These are phyloP conservation scores for Verticillium albo-atrum DNA, from an alignment of 2,329 filamentous ascomycete species.

Conservation along the genomic window DNA sequence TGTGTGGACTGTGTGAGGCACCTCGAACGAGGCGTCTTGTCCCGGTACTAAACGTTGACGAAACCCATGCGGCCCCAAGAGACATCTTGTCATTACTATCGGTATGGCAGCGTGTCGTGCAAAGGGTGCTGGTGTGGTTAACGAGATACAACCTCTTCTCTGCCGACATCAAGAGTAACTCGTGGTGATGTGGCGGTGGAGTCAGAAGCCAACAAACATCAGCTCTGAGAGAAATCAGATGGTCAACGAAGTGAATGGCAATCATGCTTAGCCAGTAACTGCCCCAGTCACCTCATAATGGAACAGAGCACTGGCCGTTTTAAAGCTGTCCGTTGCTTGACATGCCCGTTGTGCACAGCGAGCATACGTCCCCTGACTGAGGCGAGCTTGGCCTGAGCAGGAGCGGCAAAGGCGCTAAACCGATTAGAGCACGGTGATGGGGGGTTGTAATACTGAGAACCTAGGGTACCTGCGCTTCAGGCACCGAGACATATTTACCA, in stretches of 20 bases:
- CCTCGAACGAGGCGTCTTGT: too few species aligned
- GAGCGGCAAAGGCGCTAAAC: constrained; percentile 1
- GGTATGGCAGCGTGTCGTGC: constrained; percentile 6
- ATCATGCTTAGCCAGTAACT: too few species aligned
- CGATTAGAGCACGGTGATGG: too few species aligned
- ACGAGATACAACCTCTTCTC: constrained; percentile 7
- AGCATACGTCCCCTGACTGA: neutral
- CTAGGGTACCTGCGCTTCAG: neutral
- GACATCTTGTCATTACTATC: constrained; percentile 1
- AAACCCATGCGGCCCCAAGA: too few species aligned
- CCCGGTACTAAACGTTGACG: too few species aligned
- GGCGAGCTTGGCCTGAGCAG: neutral
- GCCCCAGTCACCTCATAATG: constrained; percentile 5
- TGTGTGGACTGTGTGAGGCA: too few species aligned
- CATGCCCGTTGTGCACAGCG: neutral
- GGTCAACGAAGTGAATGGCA: constrained; percentile 6
- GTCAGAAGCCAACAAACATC: neutral
- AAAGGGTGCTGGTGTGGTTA: constrained; percentile 8
- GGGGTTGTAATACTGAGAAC: too few species aligned
- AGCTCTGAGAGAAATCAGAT: neutral
- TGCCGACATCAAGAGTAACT: constrained; percentile 7
- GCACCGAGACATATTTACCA: too few species aligned
- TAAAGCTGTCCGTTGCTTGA: too few species aligned
- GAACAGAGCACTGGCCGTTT: constrained; percentile 1
- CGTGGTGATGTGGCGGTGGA: too few species aligned